Evolutionary conservation across 139 green algal species (phyloP), one percentile per base, ranked within the genome.

Genomic region (Zygnema circumcarinatum): DNA sequence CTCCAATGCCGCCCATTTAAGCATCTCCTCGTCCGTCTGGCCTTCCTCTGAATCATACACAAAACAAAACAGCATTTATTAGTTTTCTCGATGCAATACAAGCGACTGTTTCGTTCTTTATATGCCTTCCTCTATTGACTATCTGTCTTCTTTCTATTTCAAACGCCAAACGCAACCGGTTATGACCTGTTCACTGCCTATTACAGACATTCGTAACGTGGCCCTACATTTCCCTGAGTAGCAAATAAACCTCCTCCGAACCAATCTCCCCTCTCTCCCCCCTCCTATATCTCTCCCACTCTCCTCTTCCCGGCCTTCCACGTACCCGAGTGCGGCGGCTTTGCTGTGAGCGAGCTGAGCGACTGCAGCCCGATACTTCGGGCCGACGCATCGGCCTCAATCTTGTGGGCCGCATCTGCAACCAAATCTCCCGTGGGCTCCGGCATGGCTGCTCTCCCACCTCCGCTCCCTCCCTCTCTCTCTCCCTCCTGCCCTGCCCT

Each of bases 1-100:
- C 3, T 82, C 32, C 29, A 82, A 53, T 2, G 31, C 74, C 74
- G 74, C 74, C 74, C 74, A 82, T 82, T 82, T 78, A 38, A 78
- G 16, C 35, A 41, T 52, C 69, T 78, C 69, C 35, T 78, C 36
- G 16, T 78, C 69, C 35, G 3, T 41, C 69, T 78, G 35, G 7
- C 69, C 69, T 52, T 78, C 35, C 35, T n/a, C 69, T 78, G 69
- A n/a, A n/a, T n/a, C n/a, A n/a, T n/a, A 29, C 54, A 25, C n/a
- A n/a, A n/a, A n/a, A n/a, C n/a, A n/a, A n/a, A n/a, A n/a, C n/a
- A n/a, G n/a, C n/a, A n/a, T n/a, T n/a, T n/a, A n/a, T n/a, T n/a
- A n/a, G n/a, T n/a, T n/a, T n/a, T n/a, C n/a, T n/a, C n/a, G n/a
- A n/a, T n/a, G n/a, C n/a, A n/a, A n/a, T n/a, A n/a, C n/a, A n/a